Percentiles rank a stretch among this genome's conserved stretches.
Conservation (phyloP, 192 early-diverging fungal species). For the Blastocladiella britannica region DNA sequence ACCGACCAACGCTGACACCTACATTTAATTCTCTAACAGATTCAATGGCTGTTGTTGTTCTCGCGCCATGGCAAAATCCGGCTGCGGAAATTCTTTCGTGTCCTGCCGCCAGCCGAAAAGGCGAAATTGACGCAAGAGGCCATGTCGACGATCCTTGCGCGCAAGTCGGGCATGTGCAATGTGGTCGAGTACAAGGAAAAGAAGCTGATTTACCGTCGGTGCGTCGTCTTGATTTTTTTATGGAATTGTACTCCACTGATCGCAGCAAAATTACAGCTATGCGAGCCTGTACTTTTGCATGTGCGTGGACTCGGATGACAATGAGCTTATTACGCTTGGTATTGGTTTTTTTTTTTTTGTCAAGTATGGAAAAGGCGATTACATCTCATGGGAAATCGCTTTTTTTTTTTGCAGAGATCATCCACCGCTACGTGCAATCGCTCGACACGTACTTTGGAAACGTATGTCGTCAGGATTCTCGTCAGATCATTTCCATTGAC, state of each 20-base stretch:
- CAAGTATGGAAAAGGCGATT: background rate
- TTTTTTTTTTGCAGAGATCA: no score
- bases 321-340: constrained; percentile 23
- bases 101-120: constrained; percentile 19
- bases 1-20: no score
- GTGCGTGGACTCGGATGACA: constrained; percentile 27
- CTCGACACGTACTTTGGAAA: constrained; percentile 34
- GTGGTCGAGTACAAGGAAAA: constrained; percentile 20
- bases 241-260: background rate
- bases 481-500: no score
- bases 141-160: constrained; percentile 21
- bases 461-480: no score
- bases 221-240: constrained; percentile 2
- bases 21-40: constrained; percentile 6
- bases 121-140: constrained; percentile 17
- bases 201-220: constrained; percentile 29
- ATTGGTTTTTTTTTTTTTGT: background rate
- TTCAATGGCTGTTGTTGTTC: constrained; percentile 24
- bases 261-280: constrained; percentile 13
- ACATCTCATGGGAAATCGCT: constrained; percentile 1
- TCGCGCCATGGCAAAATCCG: constrained; percentile 33
- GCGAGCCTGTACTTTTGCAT: constrained; percentile 26
- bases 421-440: constrained; percentile 29
- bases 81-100: constrained; percentile 22
- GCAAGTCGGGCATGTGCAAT: constrained; percentile 29